A percentile compares a stretch with the other conserved stretches of the same genome.
Conservation (phyloP, 2,329 filamentous ascomycete species). For the Colletotrichum tropicicola region DNA sequence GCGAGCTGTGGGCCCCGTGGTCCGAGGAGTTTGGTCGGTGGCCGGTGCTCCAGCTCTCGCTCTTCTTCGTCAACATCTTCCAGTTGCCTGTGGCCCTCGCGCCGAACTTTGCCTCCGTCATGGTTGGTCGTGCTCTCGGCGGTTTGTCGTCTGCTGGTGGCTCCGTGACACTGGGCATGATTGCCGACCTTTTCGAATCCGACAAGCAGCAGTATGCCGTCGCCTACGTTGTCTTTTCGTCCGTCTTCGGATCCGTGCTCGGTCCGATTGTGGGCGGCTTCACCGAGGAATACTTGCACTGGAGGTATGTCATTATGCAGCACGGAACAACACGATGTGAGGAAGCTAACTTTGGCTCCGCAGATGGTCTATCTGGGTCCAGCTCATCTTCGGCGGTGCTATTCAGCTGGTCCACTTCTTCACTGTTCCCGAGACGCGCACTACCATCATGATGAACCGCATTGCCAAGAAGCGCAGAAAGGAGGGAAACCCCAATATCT, state of each 20-base stretch:
- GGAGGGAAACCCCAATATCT: slow-evolving; percentile 68
- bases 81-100: slow-evolving; percentile 78
- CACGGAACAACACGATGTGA: neutral
- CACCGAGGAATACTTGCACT: slow-evolving; percentile 71
- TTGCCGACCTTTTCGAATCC: slow-evolving; percentile 77
- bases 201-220: slow-evolving; percentile 80
- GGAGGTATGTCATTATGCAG: slow-evolving; percentile 59
- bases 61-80: slow-evolving; percentile 82
- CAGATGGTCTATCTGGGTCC: slow-evolving; percentile 81
- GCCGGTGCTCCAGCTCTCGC: slow-evolving; percentile 76
- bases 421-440: slow-evolving; percentile 80
- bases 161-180: slow-evolving; percentile 78
- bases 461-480: slow-evolving; percentile 80
- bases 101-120: slow-evolving; percentile 75
- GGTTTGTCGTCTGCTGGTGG: slow-evolving; percentile 77
- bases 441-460: slow-evolving; percentile 79
- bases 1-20: slow-evolving; percentile 90
- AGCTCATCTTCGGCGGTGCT: slow-evolving; percentile 78
- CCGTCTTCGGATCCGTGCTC: slow-evolving; percentile 79
- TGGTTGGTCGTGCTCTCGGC: slow-evolving; percentile 76
- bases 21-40: slow-evolving; percentile 84
- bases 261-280: slow-evolving; percentile 85
- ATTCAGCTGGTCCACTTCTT: slow-evolving; percentile 74
- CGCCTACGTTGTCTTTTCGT: slow-evolving; percentile 80
- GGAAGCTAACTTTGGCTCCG: slow-evolving; percentile 19